These are phyloP conservation scores for Lecanoromycetidae sp. DNA, from an alignment of 2,329 filamentous ascomycete genomes.

Conservation along the genomic window DNA sequence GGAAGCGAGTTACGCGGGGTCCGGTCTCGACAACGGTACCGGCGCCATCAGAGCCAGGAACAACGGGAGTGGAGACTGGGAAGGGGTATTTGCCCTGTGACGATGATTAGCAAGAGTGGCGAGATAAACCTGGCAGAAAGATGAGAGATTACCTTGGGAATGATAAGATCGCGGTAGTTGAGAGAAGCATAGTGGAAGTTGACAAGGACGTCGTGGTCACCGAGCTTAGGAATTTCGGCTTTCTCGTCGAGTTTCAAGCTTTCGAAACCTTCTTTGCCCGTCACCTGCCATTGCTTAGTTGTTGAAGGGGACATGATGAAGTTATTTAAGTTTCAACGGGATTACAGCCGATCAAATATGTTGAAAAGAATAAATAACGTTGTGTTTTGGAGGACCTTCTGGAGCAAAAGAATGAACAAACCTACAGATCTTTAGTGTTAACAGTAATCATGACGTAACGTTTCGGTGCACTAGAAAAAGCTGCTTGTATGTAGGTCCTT, in stretches of 20 bases:
- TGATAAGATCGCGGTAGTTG: slow-evolving; percentile 31
- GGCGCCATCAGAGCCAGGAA: slow-evolving; percentile 36
- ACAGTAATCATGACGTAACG: background rate
- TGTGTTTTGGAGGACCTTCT: no score
- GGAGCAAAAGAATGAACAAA: no score
- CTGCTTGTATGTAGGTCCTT: no score
- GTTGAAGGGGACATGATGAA: slow-evolving; percentile 29
- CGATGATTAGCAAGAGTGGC: background rate
- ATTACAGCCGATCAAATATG: no score
- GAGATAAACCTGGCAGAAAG: background rate
- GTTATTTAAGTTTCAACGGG: no score
- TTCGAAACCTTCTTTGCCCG: slow-evolving; percentile 38
- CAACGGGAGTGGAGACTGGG: background rate
- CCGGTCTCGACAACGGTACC: slow-evolving; percentile 32
- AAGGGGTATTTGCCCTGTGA: slow-evolving; percentile 17
- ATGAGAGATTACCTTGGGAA: slow-evolving; percentile 23
- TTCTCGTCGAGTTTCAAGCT: slow-evolving; percentile 36
- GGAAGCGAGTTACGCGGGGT: slow-evolving; percentile 14
- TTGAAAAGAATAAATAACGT: no score
- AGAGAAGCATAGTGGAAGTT: slow-evolving; percentile 33
- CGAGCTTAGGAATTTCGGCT: slow-evolving; percentile 31
- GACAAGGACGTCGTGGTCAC: slow-evolving; percentile 44
- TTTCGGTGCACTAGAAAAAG: no score
- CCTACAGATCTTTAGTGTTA: no score
- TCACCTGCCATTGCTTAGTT: slow-evolving; percentile 44